These are phyloP conservation scores for Hypoxylon sp. DNA, from an alignment of 2,329 filamentous ascomycete species.

Conservation along the genomic window DNA sequence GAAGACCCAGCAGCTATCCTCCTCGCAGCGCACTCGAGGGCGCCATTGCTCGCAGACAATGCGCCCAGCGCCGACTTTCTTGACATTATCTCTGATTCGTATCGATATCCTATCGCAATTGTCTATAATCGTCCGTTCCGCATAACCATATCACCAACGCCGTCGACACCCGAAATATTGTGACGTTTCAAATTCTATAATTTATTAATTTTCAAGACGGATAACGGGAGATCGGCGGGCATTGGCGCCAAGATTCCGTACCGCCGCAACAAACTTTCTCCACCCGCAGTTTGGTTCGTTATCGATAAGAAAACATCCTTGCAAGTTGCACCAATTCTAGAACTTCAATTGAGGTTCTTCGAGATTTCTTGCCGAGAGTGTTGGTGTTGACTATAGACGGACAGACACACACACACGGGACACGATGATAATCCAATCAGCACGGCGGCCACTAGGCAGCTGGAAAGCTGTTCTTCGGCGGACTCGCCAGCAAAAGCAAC, in stretches of 20 bases:
- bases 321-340: background rate
- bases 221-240: constrained; percentile 8
- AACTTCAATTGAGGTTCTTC: constrained; percentile 8
- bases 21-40: constrained; percentile 37
- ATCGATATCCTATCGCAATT: background rate
- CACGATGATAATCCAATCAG: constrained; percentile 67
- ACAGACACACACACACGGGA: too few relatives aligned
- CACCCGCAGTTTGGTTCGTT: too few relatives aligned
- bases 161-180: background rate
- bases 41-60: constrained; percentile 39
- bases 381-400: too few relatives aligned
- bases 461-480: constrained; percentile 72
- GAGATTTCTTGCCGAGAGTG: too few relatives aligned
- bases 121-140: constrained; percentile 8
- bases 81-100: constrained; percentile 37
- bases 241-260: constrained; percentile 25
- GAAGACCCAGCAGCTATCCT: constrained; percentile 37
- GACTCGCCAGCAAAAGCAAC: constrained; percentile 60
- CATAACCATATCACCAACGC: background rate
- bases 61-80: constrained; percentile 42
- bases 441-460: constrained; percentile 74
- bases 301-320: constrained; percentile 25
- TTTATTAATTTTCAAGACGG: constrained; percentile 15
- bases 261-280: constrained; percentile 39
- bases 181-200: constrained; percentile 15